phyloP scores from a whole-genome alignment of 2,329 filamentous ascomycete genomes.

The Chalara sp. region DNA sequence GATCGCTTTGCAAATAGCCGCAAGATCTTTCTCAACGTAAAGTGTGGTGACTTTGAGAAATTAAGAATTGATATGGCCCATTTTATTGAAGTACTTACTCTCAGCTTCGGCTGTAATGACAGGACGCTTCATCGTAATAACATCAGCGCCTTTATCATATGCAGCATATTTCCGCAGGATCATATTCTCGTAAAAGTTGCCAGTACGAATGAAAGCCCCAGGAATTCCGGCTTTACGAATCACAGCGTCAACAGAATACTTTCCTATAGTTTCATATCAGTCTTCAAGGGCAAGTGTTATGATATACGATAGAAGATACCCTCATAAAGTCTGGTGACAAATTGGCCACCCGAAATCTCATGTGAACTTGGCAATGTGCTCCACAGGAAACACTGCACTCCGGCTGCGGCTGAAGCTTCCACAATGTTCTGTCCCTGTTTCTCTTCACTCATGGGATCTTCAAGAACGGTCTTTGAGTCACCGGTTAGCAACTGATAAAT shows the following conservation, averaged over 20 bases:
- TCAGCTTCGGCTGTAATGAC: slow-evolving; percentile 3
- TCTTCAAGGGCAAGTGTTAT: background rate
- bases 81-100: slow-evolving; percentile 1
- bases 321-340: slow-evolving; percentile 6
- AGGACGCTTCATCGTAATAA: slow-evolving; percentile 1
- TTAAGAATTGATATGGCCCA: background rate
- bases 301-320: slow-evolving; percentile 12
- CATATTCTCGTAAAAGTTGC: slow-evolving; percentile 12
- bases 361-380: slow-evolving; percentile 6
- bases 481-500: no score
- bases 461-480: background rate
- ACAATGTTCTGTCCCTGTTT: slow-evolving; percentile 5
- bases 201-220: slow-evolving; percentile 14
- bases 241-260: slow-evolving; percentile 15
- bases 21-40: slow-evolving; percentile 10
- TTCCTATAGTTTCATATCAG: slow-evolving; percentile 15
- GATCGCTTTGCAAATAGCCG: slow-evolving; percentile 13
- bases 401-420: slow-evolving; percentile 4
- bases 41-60: slow-evolving; percentile 1
- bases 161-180: slow-evolving; percentile 2
- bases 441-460: slow-evolving; percentile 7
- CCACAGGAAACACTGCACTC: slow-evolving; percentile 7
- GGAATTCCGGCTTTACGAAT: slow-evolving; percentile 15
- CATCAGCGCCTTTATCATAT: slow-evolving; percentile 4
- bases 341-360: slow-evolving; percentile 4